Evolutionary conservation across 768 basidiomycete species (phyloP).

Genomic region (Leccinum subgranulosum): DNA sequence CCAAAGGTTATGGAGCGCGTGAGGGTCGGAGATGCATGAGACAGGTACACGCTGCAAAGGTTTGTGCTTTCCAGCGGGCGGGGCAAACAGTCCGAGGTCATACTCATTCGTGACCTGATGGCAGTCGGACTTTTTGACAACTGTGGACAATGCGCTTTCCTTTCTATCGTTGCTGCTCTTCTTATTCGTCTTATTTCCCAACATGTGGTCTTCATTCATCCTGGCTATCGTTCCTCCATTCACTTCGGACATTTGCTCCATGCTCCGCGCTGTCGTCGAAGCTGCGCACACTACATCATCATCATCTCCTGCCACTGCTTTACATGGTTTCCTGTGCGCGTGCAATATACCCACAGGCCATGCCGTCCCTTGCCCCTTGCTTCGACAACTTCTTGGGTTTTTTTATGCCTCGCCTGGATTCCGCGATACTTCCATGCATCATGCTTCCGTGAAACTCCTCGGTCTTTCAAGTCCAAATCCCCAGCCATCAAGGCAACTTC

Average conservation of each 20-base stretch:
- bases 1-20: slow-evolving; percentile 27
- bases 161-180: slow-evolving; percentile 14
- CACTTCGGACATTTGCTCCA: slow-evolving; percentile 24
- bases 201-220: slow-evolving; percentile 23
- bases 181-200: slow-evolving; percentile 25
- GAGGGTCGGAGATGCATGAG: slow-evolving; percentile 22
- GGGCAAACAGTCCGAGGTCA: slow-evolving; percentile 20
- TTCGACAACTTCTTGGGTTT: slow-evolving; percentile 10
- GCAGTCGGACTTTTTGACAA: slow-evolving; percentile 27
- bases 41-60: slow-evolving; percentile 9
- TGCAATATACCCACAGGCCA: slow-evolving; percentile 22
- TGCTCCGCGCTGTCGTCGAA: slow-evolving; percentile 15
- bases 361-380: slow-evolving; percentile 14
- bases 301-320: slow-evolving; percentile 6
- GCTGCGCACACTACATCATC: slow-evolving; percentile 9
- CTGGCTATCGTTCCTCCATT: slow-evolving; percentile 20
- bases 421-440: slow-evolving; percentile 17
- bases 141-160: slow-evolving; percentile 24
- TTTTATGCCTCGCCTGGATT: slow-evolving; percentile 20
- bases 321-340: slow-evolving; percentile 10
- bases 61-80: slow-evolving; percentile 10
- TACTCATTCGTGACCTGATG: slow-evolving; percentile 18
- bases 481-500: slow-evolving; percentile 14
- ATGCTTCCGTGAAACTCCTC: slow-evolving; percentile 25
- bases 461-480: slow-evolving; percentile 7